Base-by-base conservation (phyloP, 1,139 yeast species). In the Magnusiomyces ingens region DNA sequence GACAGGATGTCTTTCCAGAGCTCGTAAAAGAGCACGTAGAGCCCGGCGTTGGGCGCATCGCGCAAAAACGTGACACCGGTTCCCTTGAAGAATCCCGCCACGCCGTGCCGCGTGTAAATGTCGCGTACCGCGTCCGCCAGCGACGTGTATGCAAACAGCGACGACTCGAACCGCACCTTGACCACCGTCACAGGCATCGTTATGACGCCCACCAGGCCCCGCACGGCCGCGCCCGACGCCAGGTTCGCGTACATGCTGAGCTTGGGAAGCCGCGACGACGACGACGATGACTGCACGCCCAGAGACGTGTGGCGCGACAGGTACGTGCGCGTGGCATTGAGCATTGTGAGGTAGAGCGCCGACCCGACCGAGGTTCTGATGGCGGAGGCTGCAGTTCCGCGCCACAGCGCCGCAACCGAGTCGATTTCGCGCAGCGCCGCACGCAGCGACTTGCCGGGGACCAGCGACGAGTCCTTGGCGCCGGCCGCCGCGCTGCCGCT, bases 141-240 rank as follows among this genome's bases (percentile, higher is more conserved):
- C 13, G 95, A 81, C 45, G 73, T 76, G 68, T 90, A 90, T 49
- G 78, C 71, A 70, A 87, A 91, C 55, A 84, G 62, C 52, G 85
- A 85, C 10, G 73, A 68, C 69, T 93, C 98, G 63, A 79, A 90
- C 47, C 98, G 76, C 11, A 95, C 94, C 65, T 93, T 93, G 48
- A 93, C 71, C n/a, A 93, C 82, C 0, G 99, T 93, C n/a, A 93
- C 80, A 0, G 99, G 99, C 99, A 93, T 93, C n/a, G 96, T 89
- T 19, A 87, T 59, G 59, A 85, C 77, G 0, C 99, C 99, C 3
- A 90, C 96, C 1, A 79, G 59, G 0, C 93, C 91, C 54, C 99
- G 75, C 0, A 94, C 85, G 1, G 83, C 64, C 48, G 88, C 88
- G 2, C 99, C 99, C 0, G 91, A 76, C 3, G 80, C 57, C 54